Base-by-base conservation (phyloP, 2,329 filamentous ascomycete genomes). In the Aspergillus melleus region DNA sequence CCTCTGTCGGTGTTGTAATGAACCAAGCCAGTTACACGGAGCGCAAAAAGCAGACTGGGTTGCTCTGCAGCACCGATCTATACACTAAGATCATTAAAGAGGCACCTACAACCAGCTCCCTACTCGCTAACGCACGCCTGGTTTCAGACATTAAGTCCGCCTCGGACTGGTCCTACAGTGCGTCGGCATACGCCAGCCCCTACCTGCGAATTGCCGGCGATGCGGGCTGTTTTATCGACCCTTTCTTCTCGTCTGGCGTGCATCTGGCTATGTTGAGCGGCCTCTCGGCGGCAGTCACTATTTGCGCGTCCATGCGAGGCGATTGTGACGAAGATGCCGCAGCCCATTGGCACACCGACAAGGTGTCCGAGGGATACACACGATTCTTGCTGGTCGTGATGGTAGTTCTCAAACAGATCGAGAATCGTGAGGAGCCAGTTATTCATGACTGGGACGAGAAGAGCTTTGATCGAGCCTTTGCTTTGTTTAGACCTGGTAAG, bases 201-300 rank as follows among this genome's bases (percentile, higher is more conserved):
- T 62, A 76, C 54, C 64, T 72, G 3, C 79, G 80, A 20, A 74
- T 82, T n/a, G 74, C 68, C 5, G 80, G 81, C 1, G 80, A 83
- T 57, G 80, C 80, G 0, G 80, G 79, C 2, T 77, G 73, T 60
- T 83, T 83, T 59, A 80, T 83, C 61, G 80, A 83, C 58, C 80
- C 80, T 0, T 77, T 73, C 61, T 83, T 83, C 68, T 80, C 77
- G 0, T 82, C 80, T 0, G 80, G 80, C 8, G 74, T 80, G 4
- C 81, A 83, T 59, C 68, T 83, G 1, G 81, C 81, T 2, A 44
- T 83, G 0, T 57, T 70, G 1, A 69, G 75, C 12, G 80, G 71
- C 5, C 72, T 84, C 0, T 79, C 80, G 0, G 80, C 81, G 0
- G 80, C 80, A 2, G 69, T 69, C 1, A 80, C 80, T 0, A 81